A percentile compares a stretch with the other conserved stretches of the same genome.
These are phyloP conservation scores for Trichaptum fuscoviolaceum DNA, from an alignment of 768 basidiomycete genomes.

Conservation along the genomic window DNA sequence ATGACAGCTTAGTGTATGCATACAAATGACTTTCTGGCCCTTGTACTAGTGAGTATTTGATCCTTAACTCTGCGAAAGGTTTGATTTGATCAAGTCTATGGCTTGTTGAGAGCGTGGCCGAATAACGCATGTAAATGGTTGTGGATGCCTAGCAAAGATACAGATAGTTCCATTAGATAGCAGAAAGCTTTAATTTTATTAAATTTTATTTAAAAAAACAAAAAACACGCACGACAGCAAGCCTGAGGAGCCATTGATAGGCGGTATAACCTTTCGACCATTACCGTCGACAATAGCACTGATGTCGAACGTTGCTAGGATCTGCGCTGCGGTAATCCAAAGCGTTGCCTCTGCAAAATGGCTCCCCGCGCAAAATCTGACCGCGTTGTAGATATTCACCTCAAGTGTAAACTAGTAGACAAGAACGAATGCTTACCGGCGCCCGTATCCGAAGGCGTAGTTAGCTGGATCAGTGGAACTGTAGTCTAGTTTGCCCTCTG, in stretches of 20 bases:
- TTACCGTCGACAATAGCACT: background rate
- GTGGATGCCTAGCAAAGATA: slow-evolving; percentile 29
- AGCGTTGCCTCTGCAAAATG: background rate
- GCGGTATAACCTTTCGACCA: slow-evolving; percentile 3
- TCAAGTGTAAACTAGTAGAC: background rate
- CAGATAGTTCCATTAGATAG: background rate
- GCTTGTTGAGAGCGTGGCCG: slow-evolving; percentile 30
- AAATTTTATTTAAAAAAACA: too few relatives aligned
- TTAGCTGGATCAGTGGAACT: slow-evolving; percentile 38
- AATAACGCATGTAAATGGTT: slow-evolving; percentile 36
- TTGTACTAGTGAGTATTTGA: background rate
- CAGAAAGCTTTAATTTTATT: slow-evolving; percentile 14
- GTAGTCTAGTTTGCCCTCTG: slow-evolving; percentile 27
- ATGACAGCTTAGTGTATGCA: too few relatives aligned
- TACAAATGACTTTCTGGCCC: too few relatives aligned
- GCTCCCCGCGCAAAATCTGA: background rate
- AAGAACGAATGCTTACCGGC: slow-evolving; percentile 16
- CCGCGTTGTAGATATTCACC: background rate
- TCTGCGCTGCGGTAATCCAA: background rate
- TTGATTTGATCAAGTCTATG: slow-evolving; percentile 22
- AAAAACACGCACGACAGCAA: slow-evolving; percentile 13
- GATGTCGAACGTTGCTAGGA: background rate
- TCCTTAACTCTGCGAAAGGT: background rate
- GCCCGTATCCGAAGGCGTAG: slow-evolving; percentile 32
- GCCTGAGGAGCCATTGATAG: slow-evolving; percentile 9